Evolutionary conservation across 495 filamentous ascomycete species (phyloP), one percentile per base, ranked within the genome.

Genomic region (Aspergillus homomorphus): DNA sequence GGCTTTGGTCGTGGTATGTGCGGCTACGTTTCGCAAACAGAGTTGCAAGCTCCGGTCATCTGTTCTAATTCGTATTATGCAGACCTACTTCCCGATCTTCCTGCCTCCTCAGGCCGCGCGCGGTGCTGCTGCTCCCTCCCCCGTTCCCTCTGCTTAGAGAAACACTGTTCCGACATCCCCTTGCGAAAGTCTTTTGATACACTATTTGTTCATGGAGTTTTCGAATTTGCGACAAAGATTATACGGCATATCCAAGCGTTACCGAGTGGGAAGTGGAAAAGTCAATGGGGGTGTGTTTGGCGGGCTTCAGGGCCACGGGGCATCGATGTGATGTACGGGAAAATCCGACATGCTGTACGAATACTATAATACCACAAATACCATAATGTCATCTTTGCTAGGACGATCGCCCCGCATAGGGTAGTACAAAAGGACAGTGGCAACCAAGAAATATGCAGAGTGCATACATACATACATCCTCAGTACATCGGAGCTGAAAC

Each of bases 71-170:
- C 49, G 51, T 24, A 23, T 20, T 14, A 41, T 26, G 44, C 66
- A 85, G 83, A 89, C 89, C 51, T 96, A 96, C 69, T 82, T 96
- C 62, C 90, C 89, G 16, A 75, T 96, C 56, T 95, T 96, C 76
- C 70, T 96, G 56, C 91, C 90, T 41, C 83, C 82, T 2, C 74
- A 78, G 55, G 58, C 65, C 16, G 65, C 67, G 18, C 65, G 62
- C 14, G 71, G 68, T 33, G 65, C 74, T 60, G 68, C 78, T 62
- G 69, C 83, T 62, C 69, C 72, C 59, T 51, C 76, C 51, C 70
- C 80, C 8, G 69, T 74, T 24, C 71, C 81, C 42, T 77, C 73
- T 20, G 69, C 78, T 22, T 76, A 30, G 24, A 16, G 48, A 23
- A 18, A 16, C 4, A 1, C 18, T 5, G 16, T 51, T 18, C 24